Conservation (phyloP, 176 grass and related monocot species). For the Urochloa ruziziensis region DNA sequence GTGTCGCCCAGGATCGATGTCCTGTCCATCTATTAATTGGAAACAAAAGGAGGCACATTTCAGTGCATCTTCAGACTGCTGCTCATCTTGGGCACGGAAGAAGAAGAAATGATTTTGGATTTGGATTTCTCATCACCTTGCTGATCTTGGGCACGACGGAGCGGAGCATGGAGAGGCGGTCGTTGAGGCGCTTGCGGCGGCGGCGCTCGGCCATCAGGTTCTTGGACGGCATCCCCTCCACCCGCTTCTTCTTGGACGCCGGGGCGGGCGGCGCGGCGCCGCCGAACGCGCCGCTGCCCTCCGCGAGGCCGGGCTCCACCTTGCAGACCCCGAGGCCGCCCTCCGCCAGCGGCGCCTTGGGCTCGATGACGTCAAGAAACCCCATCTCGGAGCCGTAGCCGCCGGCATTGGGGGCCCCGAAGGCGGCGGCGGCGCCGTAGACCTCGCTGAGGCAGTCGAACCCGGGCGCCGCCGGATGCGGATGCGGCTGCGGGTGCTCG, state of each 20-base stretch:
- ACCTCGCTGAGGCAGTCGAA: conserved; percentile 87
- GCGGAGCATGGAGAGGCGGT: conserved; percentile 97
- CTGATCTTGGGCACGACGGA: conserved; percentile 99
- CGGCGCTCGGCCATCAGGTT: conserved; percentile 99
- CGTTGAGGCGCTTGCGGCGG: conserved; percentile 93
- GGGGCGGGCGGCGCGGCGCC: conserved; percentile 9
- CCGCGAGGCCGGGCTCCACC: conserved; percentile 62
- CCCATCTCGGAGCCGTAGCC: conserved; percentile 55
- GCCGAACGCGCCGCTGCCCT: conserved; percentile 33
- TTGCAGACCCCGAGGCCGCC: conserved; percentile 56
- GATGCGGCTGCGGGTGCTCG: conserved; percentile 16
- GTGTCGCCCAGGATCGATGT: conserved; percentile 98
- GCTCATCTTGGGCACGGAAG: not conserved
- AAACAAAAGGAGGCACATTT: not conserved
- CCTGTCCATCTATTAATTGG: conserved; percentile 71
- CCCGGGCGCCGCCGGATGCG: conserved; percentile 13
- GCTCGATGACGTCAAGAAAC: conserved; percentile 35
- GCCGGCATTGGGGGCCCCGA: conserved; percentile 12
- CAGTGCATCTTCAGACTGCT: not conserved
- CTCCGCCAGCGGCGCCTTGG: conserved; percentile 33
- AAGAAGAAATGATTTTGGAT: not conserved
- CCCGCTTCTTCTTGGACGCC: conserved; percentile 83
- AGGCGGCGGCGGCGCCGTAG: conserved; percentile 44
- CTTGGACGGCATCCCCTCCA: conserved; percentile 95
- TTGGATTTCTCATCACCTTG: conserved; percentile 47